Evolutionary conservation across 805 yeast species (phyloP).

Genomic region (Wickerhamomyces pijperi): DNA sequence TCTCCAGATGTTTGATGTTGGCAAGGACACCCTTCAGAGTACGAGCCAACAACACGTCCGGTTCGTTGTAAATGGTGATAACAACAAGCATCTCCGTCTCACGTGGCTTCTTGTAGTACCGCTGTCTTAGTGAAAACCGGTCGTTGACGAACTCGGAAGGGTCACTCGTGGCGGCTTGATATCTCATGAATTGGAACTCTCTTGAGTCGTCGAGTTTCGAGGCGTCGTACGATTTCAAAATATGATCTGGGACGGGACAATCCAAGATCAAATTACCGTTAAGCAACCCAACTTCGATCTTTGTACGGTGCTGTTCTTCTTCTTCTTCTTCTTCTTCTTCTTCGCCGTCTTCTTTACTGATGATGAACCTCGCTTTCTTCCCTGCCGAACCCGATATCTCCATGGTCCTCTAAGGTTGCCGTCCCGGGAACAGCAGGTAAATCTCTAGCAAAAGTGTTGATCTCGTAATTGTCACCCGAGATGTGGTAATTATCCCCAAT

Average conservation of each 20-base stretch:
- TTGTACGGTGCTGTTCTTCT: conserved; percentile 33
- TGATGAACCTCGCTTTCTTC: conserved; percentile 23
- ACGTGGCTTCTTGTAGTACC: conserved; percentile 66
- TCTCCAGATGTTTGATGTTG: conserved; percentile 65
- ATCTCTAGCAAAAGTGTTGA: conserved; percentile 15
- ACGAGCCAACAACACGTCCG: conserved; percentile 68
- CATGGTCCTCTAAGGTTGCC: conserved; percentile 5
- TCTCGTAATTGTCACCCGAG: conserved; percentile 18
- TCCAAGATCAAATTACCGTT: conserved; percentile 78
- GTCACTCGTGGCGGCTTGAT: conserved; percentile 89
- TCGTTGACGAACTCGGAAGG: conserved; percentile 55
- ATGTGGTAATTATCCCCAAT: conserved; percentile 20
- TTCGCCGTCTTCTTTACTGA: conserved; percentile 23
- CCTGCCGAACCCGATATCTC: conserved; percentile 18
- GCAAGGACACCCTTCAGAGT: conserved; percentile 87
- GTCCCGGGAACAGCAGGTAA: background rate
- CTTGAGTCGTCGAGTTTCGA: conserved; percentile 31
- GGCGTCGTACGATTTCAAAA: conserved; percentile 40
- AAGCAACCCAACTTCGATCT: conserved; percentile 20
- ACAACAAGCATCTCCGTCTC: conserved; percentile 79
- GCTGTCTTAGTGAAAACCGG: conserved; percentile 75
- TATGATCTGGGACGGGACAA: conserved; percentile 73
- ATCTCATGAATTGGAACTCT: conserved; percentile 80
- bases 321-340: conserved; percentile 35
- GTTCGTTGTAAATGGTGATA: conserved; percentile 85